Evolutionary conservation across 116 monocot species (phyloP), one percentile per base, ranked within the genome.

Genomic region (Posidonia oceanica): DNA sequence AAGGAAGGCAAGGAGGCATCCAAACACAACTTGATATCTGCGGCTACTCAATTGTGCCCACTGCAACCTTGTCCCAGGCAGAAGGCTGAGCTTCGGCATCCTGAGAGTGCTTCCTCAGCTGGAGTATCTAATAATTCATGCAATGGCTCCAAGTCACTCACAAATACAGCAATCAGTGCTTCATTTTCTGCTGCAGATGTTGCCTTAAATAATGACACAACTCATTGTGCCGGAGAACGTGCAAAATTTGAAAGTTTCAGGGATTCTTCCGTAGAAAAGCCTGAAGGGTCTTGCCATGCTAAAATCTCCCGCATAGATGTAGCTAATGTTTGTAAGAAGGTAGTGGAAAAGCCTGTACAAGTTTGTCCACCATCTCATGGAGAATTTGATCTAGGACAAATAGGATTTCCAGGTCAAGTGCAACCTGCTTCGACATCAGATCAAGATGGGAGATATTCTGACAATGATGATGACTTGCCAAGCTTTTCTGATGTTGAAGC

Each of bases 401-500:
- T 76, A 42, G 70, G n/a, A 22, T 71, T 69, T 68, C 40, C 29
- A 36, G 77, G 74, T 69, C 57, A 70, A 36, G 58, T 52, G 18
- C 52, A 74, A 54, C 55, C 36, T 67, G 57, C 55, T 20, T 77
- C 85, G 11, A 75, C 44, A 71, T 85, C 80, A 21, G 83, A 82
- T 58, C 69, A 82, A 67, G 90, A 82, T 53, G 76, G 84, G 23
- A 61, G 80, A 75, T 40, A 66, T 78, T 81, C 85, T 66, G 87
- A 85, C 15, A 66, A 73, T 18, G 69, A 80, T 18, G 69, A 80
- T 75, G 94, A 87, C 57, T 73, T 90, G 29, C 94, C 94, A 60
- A 78, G 68, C 63, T 83, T 81, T 72, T 94, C 87, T 68, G 94
- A 94, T 37, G 59, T 94, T 71, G 94, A 94, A 76, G 79, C 87